Conservation (phyloP, 228 moss, liverwort and hornwort genomes). For the Sphagnum magellanicum region DNA sequence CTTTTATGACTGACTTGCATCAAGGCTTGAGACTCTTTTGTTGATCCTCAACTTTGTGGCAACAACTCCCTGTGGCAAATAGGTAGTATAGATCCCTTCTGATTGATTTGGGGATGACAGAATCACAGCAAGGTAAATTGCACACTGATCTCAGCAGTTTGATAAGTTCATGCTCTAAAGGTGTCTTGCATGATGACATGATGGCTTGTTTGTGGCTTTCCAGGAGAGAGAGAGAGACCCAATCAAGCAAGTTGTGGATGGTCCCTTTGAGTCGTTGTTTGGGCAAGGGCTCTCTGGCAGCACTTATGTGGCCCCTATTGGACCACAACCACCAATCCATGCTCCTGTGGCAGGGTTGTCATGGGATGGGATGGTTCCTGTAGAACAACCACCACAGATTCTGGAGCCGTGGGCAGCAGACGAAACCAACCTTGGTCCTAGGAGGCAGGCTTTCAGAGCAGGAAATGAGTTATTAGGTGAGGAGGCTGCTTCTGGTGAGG, state of each 20-base stretch:
- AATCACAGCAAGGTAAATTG: neutral
- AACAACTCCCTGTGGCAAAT: neutral
- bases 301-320: conserved; percentile 26
- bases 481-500: conserved; percentile 34
- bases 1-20: no score
- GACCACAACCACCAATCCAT: conserved; percentile 27
- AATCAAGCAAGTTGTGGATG: conserved; percentile 12
- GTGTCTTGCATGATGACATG: neutral
- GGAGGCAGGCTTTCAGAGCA: conserved; percentile 11
- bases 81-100: no score
- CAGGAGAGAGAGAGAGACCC: conserved; percentile 20
- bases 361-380: conserved; percentile 33
- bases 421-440: conserved; percentile 10
- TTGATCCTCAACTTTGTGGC: neutral
- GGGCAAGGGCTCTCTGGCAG: conserved; percentile 10
- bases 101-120: no score
- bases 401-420: conserved; percentile 51
- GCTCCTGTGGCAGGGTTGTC: conserved; percentile 28
- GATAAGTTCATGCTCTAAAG: neutral
- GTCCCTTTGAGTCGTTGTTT: conserved; percentile 7
- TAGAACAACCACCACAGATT: conserved; percentile 60
- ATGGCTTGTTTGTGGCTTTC: conserved; percentile 2
- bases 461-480: conserved; percentile 7
- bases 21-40: no score
- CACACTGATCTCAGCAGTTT: neutral